Conservation (phyloP, 768 basidiomycete species). For the Tephrocybe sp. region DNA sequence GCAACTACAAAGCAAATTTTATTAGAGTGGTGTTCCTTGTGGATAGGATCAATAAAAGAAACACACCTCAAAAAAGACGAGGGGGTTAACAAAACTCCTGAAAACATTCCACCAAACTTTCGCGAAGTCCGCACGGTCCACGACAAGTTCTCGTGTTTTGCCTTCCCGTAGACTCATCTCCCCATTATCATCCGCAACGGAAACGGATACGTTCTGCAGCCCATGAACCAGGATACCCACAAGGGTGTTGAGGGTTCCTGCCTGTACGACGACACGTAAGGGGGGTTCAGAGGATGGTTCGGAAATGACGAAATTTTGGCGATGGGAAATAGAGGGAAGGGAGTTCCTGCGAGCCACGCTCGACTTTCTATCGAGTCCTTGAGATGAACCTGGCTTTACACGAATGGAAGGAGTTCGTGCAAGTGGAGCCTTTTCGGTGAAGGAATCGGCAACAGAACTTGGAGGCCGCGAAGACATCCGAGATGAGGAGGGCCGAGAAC, state of each 20-base stretch:
- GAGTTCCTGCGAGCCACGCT: constrained; percentile 75
- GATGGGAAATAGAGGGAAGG: constrained; percentile 70
- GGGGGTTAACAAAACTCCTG: constrained; percentile 76
- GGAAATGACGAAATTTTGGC: constrained; percentile 52
- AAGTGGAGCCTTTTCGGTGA: constrained; percentile 41
- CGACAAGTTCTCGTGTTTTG: constrained; percentile 66
- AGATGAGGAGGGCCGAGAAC: constrained; percentile 59
- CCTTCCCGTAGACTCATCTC: constrained; percentile 77
- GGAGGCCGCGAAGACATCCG: constrained; percentile 68
- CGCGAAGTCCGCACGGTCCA: constrained; percentile 73
- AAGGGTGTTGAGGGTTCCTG: constrained; percentile 72
- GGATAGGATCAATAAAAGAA: neutral
- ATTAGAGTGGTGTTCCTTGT: neutral
- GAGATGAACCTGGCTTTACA: constrained; percentile 67
- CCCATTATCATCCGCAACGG: constrained; percentile 83
- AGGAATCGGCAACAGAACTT: constrained; percentile 52
- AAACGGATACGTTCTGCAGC: constrained; percentile 71
- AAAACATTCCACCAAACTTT: constrained; percentile 83
- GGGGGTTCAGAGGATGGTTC: constrained; percentile 71
- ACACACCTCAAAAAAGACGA: constrained; percentile 82
- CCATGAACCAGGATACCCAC: constrained; percentile 78
- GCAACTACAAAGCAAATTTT: constrained; percentile 41
- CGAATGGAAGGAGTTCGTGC: constrained; percentile 72
- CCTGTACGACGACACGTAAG: constrained; percentile 72
- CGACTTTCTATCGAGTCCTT: constrained; percentile 72